Conservation (phyloP, 805 yeast genomes). For the Candida ulmi region DNA sequence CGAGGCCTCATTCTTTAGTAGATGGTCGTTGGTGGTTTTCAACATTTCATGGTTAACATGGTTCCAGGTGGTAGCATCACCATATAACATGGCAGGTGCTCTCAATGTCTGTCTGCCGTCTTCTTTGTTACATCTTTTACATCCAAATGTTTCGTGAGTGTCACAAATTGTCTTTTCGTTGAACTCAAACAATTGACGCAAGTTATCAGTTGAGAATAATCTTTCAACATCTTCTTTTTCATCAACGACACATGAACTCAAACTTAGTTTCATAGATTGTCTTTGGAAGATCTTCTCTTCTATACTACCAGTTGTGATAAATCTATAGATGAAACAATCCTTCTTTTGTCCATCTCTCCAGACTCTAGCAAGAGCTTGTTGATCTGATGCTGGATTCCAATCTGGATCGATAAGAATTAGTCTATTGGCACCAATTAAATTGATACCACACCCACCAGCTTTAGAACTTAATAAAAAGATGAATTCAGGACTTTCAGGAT, state of each 20-base stretch:
- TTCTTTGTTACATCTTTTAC: constrained; percentile 62
- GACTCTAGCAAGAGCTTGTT: constrained; percentile 94
- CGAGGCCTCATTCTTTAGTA: constrained; percentile 68
- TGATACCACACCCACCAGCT: constrained; percentile 99
- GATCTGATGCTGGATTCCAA: constrained; percentile 99
- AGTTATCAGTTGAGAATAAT: constrained; percentile 75
- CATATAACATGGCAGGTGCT: constrained; percentile 88
- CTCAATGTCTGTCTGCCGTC: constrained; percentile 54
- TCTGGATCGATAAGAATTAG: constrained; percentile 84
- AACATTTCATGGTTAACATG: constrained; percentile 68
- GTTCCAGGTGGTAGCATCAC: constrained; percentile 98
- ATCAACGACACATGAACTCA: constrained; percentile 95
- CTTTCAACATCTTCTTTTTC: constrained; percentile 94
- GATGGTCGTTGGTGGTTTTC: constrained; percentile 63
- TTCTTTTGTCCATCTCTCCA: constrained; percentile 99
- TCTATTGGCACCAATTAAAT: constrained; percentile 93
- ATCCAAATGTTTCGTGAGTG: constrained; percentile 87
- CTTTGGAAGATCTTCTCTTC: constrained; percentile 96
- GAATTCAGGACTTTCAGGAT: constrained; percentile 84
- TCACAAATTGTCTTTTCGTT: constrained; percentile 69
- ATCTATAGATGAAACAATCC: constrained; percentile 91
- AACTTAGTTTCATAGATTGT: constrained; percentile 87
- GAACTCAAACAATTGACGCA: constrained; percentile 70
- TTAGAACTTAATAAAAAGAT: constrained; percentile 86
- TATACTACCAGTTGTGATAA: constrained; percentile 90